Conservation (phyloP, 495 filamentous ascomycete species). For the Trichoderma gamsii region DNA sequence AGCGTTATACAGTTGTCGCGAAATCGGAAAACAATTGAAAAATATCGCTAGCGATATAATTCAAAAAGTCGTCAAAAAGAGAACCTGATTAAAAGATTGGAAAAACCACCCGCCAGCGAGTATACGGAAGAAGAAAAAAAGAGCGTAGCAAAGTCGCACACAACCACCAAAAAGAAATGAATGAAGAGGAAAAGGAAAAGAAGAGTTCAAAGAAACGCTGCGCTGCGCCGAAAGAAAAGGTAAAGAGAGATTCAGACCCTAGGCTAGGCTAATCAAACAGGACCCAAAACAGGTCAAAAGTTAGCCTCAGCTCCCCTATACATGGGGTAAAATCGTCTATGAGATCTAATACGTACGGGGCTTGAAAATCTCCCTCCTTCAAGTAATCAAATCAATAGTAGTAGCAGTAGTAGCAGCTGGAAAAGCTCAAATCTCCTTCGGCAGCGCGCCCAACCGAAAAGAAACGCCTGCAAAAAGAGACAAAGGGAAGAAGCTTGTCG, state of each 20-base stretch:
- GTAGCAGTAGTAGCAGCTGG: background rate
- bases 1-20: background rate
- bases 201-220: background rate
- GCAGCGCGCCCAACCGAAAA: background rate
- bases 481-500: background rate
- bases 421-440: background rate
- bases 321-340: no score
- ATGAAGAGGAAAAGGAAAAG: slow-evolving; percentile 5
- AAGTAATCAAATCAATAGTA: no score
- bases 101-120: background rate
- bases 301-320: no score
- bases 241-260: background rate
- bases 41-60: background rate
- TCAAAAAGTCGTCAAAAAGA: background rate
- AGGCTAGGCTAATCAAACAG: background rate
- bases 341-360: no score
- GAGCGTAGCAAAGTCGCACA: slow-evolving; percentile 12
- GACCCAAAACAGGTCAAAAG: background rate
- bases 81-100: background rate
- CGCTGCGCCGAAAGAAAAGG: background rate
- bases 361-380: no score
- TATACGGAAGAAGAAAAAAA: background rate
- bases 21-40: background rate
- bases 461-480: no score
- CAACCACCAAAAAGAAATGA: slow-evolving; percentile 18